Evolutionary conservation across 129 eudicot genomes (phyloP), one percentile per base, ranked within the genome.

Genomic region (Helianthus tuberosus): DNA sequence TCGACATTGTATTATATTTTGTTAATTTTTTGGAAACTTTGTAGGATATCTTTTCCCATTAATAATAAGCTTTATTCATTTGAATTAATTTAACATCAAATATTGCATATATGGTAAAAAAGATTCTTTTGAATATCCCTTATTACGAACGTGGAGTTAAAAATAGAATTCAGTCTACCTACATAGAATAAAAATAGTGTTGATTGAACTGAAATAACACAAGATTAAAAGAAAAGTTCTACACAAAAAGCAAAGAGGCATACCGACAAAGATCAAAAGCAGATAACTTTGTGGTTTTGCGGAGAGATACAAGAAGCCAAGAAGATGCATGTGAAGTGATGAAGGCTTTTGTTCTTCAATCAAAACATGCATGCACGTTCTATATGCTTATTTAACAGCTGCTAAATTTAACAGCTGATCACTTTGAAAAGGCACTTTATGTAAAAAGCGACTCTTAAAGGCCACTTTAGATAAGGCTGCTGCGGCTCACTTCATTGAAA

Each of bases 281-380:
- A 72, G 9, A 43, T 44, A 58, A 23, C 43, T 68, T 47, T 68
- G 58, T 66, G 71, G 71, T 38, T 47, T 68, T 68, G 76, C 11
- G 32, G 27, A 61, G 38, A 57, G 57, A 55, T 11, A 57, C 35
- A 71, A 55, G 76, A 41, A 43, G 76, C 76, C 76, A 72, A 58
- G 76, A 72, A 72, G 46, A 72, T 57, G 76, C 76, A 72, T 72
- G 76, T 72, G 76, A 72, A 72, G 67, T 39, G 63, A 72, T 72
- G 54, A 38, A 14, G 75, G 38, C 6, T 53, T 23, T 53, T 52
- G 25, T 39, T 58, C 14, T 43, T 58, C 41, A 68, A 47, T 48
- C 15, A 49, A 25, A 8, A 20, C 32, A 55, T 38, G 50, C 67
- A 72, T 41, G 55, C 66, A 71, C 61, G 75, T 70, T 71, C 47